Base-by-base conservation (phyloP, 1,284 basidiomycete species). In the Trametes sp. region DNA sequence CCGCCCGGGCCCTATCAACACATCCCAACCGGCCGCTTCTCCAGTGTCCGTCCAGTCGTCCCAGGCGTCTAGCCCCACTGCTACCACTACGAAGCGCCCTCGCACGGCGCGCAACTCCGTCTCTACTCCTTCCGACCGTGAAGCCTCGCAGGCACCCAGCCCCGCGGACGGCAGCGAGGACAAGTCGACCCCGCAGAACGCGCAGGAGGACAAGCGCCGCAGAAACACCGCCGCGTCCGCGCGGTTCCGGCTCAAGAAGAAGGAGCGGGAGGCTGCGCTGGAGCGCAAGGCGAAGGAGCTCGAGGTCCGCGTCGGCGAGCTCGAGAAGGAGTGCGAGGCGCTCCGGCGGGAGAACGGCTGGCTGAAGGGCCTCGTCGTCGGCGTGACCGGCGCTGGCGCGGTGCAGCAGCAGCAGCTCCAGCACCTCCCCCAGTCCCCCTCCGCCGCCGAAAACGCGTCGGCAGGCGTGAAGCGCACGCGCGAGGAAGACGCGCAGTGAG, bases 191-290 rank as follows among this genome's bases (percentile, higher is more conserved):
- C 54, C 77, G 1, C 28, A 84, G 1, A 81, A 80, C 8, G 79
- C 87, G 0, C 78, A 89, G 1, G 95, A 97, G 75, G 95, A 97
- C 80, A 99, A 98, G 79, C 89, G 97, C 41, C 84, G 95, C 63
- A 83, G 97, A 51, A 99, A 99, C 77, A 99, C 97, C 0, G 95
- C 95, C 21, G 97, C 97, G 0, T 95, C 93, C 62, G 96, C 96
- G n/a, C 92, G 97, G 16, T 99, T 99, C 86, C 85, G 97, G 63
- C 81, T 96, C 72, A 99, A 99, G 87, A 99, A 99, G 86, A 99
- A 99, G 84, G 95, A 98, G 79, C 85, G 98, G 23, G 97, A 99
- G 80, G 92, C 91, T 16, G 95, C 95, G 11, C 81, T 99, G 19
- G 97, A 99, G 78, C 84, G 84, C 54, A 90, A 90, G 72, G 90